Evolutionary conservation across 768 basidiomycete species (phyloP), one percentile per base, ranked within the genome.

Genomic region (Paxillus rubicundulus): DNA sequence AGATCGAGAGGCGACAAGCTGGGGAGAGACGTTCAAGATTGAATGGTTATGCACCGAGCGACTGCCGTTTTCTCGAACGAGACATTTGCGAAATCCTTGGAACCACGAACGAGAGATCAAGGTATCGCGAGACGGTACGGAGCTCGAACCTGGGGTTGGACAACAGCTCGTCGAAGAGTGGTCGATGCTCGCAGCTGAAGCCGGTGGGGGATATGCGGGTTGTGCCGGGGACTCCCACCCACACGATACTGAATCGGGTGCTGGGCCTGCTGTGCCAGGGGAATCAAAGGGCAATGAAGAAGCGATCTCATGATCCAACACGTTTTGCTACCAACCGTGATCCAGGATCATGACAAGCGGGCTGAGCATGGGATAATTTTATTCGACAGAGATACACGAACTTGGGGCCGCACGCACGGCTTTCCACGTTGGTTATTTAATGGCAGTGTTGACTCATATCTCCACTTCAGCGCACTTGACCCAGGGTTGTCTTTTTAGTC

Each of bases 31-130:
- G 4, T 97, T 98, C 78, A 77, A 78, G 54, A 72, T 97, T 21
- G 79, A 93, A 59, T 97, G 95, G 95, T 57, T 94, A 41, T 81
- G 78, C 58, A 88, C 83, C 0, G 72, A 80, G 12, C 76, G 78
- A 2, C 66, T 98, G 3, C 84, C 91, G 0, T 98, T 98, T 69
- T 70, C 76, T 55, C 81, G 81, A 41, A 87, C 87, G 32, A 79
- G 85, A 24, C 87, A 92, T 64, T 69, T 97, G 47, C 83, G 90
- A 38, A 98, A 98, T 65, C 86, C 87, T 2, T 98, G 94, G 93
- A 98, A 98, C 60, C 82, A 91, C 58, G 89, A 88, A 53, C 74
- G 82, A 45, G 85, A 89, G 62, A 78, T 90, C 41, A 88, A 90
- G 73, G 82, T 90, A 8, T 92, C 89, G 12, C 76, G 90, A 44